Evolutionary conservation across 768 basidiomycete species (phyloP), one percentile per base, ranked within the genome.

Genomic region (Lentinula raphanica): DNA sequence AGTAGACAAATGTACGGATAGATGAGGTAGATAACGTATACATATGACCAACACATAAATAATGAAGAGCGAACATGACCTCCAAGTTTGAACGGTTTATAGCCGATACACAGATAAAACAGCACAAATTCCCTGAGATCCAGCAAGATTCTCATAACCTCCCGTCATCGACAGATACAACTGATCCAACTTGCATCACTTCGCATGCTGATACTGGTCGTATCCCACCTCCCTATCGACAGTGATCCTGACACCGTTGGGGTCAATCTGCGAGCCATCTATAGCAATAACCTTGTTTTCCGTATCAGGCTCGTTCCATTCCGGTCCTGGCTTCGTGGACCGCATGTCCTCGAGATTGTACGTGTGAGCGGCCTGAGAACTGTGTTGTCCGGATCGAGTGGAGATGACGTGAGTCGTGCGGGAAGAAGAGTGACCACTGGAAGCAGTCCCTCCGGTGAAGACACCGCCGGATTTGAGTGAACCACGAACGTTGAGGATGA

Each of bases 401-500:
- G 77, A 76, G 50, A 79, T 74, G 62, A 80, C 82, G 64, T 80
- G 77, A n/a, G 80, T 79, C 5, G 76, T 76, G 62, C 79, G 76
- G 31, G 77, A 79, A n/a, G 82, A 80, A 57, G 69, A 69, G 21
- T 56, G 54, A 7, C 40, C 44, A 19, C 69, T 67, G 54, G 64
- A 74, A 38, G 66, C 66, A 29, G 71, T 65, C 4, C 78, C 72
- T 27, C 71, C 80, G 56, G 80, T 79, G 67, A 91, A 92, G 45
- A 79, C 76, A 21, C 91, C 91, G 40, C 91, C 91, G 40, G 80
- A 70, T 23, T 74, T 79, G 68, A 92, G 88, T 25, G 82, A 69
- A n/a, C 90, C 91, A 56, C 88, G 85, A 51, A 93, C 86, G 60
- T 83, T 81, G 65, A 94, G 87, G 62, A 94, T 79, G 76, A 94